These are phyloP conservation scores for Cercis canadensis DNA, from an alignment of 306 rosid genomes.

Conservation along the genomic window DNA sequence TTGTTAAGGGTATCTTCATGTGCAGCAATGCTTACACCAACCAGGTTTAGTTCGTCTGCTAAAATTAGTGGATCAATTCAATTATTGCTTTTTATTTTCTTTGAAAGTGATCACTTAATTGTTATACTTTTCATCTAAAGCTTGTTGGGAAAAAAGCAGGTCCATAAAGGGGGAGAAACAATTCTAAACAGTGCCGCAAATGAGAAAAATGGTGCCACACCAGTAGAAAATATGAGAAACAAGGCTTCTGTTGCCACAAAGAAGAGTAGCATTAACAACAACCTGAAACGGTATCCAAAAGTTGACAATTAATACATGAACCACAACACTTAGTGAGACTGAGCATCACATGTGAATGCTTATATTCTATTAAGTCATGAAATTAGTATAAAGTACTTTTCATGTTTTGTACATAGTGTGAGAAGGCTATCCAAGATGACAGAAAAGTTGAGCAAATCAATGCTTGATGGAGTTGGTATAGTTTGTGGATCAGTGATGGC, in stretches of 20 bases:
- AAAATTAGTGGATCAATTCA: too few relatives aligned
- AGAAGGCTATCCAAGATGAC: conserved; percentile 57
- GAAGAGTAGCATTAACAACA: conserved; percentile 57
- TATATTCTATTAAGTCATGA: not conserved
- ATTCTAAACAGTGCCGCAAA: conserved; percentile 55
- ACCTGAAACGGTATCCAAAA: conserved; percentile 72
- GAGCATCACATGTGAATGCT: not conserved
- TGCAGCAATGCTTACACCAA: conserved; percentile 93
- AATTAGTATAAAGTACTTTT: too few relatives aligned
- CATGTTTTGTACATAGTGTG: conserved; percentile 36
- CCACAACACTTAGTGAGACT: too few relatives aligned
- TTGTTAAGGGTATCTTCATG: conserved; percentile 85
- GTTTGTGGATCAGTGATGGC: conserved; percentile 58
- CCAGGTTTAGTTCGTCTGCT: conserved; percentile 56
- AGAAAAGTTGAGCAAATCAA: conserved; percentile 56
- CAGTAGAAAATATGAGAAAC: conserved; percentile 37
- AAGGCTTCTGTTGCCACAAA: conserved; percentile 14
- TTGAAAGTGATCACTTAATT: too few relatives aligned
- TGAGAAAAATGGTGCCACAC: conserved; percentile 39
- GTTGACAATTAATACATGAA: not conserved
- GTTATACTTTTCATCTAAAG: not conserved
- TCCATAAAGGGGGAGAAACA: conserved; percentile 85
- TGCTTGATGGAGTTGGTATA: conserved; percentile 54
- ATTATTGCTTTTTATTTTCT: too few relatives aligned
- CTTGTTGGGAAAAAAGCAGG: conserved; percentile 51